Conservation (phyloP, 2,329 filamentous ascomycete genomes). For the Macrophomina tecta region DNA sequence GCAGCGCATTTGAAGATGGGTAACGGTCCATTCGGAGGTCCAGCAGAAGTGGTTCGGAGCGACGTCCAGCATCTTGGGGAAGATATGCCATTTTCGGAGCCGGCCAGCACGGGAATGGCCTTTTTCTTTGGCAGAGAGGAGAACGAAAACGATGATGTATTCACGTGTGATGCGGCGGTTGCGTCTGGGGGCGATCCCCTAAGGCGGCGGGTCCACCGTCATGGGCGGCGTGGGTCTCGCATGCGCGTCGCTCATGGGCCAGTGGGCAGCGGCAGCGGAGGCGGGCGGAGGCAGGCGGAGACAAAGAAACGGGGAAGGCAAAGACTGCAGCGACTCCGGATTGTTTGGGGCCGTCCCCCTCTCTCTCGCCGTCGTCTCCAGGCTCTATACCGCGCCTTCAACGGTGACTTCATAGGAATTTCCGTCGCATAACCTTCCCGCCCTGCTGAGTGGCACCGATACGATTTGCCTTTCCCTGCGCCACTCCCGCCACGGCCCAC, state of each 20-base stretch:
- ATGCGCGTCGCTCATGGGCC: slow-evolving; percentile 1
- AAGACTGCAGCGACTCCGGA: slow-evolving; percentile 4
- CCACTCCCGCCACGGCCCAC: slow-evolving; percentile 17
- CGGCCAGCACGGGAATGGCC: no score
- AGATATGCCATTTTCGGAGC: no score
- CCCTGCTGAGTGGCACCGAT: neutral
- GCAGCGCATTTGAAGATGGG: no score
- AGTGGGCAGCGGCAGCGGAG: neutral
- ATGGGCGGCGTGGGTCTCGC: neutral
- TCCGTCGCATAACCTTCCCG: neutral
- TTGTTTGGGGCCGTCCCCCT: neutral
- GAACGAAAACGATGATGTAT: neutral
- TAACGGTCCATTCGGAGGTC: no score
- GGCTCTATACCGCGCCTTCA: neutral
- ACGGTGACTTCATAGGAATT: neutral
- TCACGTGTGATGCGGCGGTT: slow-evolving; percentile 11
- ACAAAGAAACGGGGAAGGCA: slow-evolving; percentile 1
- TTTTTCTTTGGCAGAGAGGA: no score
- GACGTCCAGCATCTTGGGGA: no score
- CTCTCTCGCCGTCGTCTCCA: neutral
- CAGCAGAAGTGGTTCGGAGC: no score
- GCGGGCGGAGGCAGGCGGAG: neutral
- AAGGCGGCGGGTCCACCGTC: neutral
- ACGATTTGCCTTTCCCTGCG: slow-evolving; percentile 16
- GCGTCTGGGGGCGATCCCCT: slow-evolving; percentile 12